phyloP scores from a whole-genome alignment of 352 stramenopile genomes.

The Globisporangium paddicum region DNA sequence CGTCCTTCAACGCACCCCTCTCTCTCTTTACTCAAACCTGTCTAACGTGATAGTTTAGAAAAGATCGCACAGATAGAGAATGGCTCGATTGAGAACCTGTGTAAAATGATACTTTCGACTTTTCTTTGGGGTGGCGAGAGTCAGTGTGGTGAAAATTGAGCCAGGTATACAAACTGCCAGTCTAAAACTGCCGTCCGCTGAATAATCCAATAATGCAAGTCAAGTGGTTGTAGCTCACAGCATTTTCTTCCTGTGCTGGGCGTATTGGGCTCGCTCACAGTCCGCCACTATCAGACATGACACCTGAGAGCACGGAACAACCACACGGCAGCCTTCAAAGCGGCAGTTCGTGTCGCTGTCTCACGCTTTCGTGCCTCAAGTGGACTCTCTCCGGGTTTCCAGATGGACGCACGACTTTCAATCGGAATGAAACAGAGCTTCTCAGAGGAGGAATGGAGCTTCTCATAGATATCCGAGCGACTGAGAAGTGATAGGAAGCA shows the following conservation, averaged over 20 bases:
- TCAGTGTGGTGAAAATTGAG: not conserved
- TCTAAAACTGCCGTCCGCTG: not conserved
- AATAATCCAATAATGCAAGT: no score
- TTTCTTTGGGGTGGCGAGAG: not conserved
- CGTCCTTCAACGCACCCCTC: not conserved
- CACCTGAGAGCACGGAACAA: not conserved
- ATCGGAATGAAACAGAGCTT: no score
- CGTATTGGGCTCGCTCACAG: not conserved
- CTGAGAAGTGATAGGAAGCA: no score
- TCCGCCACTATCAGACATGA: no score
- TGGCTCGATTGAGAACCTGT: not conserved
- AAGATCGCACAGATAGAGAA: not conserved
- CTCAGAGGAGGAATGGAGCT: no score
- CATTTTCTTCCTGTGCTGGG: not conserved
- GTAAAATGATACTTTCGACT: not conserved
- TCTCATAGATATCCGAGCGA: no score
- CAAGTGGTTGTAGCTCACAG: not conserved
- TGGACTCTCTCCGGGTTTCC: no score
- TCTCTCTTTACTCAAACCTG: not conserved
- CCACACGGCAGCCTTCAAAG: no score
- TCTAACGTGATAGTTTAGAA: not conserved
- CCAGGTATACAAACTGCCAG: not conserved
- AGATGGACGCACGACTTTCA: no score
- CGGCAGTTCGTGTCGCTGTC: no score
- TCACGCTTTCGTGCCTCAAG: no score